Evolutionary conservation across 805 yeast genomes (phyloP), one percentile per base, ranked within the genome.

Genomic region (Saccharomycopsis sp.): DNA sequence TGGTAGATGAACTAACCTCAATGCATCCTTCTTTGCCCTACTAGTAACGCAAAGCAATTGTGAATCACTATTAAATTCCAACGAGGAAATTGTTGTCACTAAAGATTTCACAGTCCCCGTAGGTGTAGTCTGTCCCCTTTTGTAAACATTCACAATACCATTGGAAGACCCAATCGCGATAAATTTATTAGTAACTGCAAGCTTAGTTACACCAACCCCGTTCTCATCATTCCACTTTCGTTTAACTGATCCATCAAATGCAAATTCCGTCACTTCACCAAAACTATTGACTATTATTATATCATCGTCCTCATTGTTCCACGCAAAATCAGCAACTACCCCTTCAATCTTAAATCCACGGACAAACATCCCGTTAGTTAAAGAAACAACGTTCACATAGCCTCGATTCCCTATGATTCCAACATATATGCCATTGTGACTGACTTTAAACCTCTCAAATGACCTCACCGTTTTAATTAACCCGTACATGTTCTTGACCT

Each of bases 241-340:
- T 2, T 72, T 44, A 14, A 86, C 71, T 51, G 72, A 66, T 29
- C 75, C 71, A 4, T 63, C 64, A 38, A 78, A 58, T 50, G 75
- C 71, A 66, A 86, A 93, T 57, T 87, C 96, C 93, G 95, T 89
- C 2, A 93, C 75, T 51, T 87, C 94, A 37, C 97, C 97, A 14
- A 75, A 72, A 1, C 79, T 70, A 56, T 83, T 89, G n/a, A 80
- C 76, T 20, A 81, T 74, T 16, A 82, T 62, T 8, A 83, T 54
- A 1, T 67, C 59, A 23, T 63, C 60, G 11, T 69, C 67, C 50
- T 73, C 74, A 3, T 50, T 53, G 32, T 74, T 56, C 73, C 89
- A 85, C 24, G 72, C 88, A 56, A 89, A 78, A 62, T 93, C 98
- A 4, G 83, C 78, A 35, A 89, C 67, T 1, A 76, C 75, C 4